Evolutionary conservation across 2,329 filamentous ascomycete species (phyloP).

Genomic region (Diaporthe humulicola): DNA sequence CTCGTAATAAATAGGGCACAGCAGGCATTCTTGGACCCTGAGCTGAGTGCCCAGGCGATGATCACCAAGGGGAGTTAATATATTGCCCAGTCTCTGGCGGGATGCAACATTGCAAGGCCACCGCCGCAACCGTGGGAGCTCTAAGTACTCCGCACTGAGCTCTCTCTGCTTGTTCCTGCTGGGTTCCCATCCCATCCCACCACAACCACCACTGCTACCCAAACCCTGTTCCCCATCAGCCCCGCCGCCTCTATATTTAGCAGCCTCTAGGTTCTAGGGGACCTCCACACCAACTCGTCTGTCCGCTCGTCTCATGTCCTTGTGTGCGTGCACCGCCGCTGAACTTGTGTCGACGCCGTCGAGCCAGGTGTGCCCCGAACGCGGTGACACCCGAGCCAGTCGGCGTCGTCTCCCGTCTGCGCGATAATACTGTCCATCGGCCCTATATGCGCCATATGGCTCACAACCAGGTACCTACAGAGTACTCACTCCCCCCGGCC

Average conservation of each 20-base stretch:
- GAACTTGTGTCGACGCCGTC: not conserved
- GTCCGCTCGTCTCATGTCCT: not conserved
- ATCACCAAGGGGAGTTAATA: not conserved
- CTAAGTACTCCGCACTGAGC: not conserved
- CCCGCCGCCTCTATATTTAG: constrained; percentile 34
- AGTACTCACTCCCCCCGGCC: not conserved
- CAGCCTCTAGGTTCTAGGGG: constrained; percentile 9
- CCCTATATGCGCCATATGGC: not conserved
- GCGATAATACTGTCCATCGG: not conserved
- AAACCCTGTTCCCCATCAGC: constrained; percentile 14
- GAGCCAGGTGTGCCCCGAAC: not conserved
- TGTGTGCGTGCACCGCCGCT: not conserved
- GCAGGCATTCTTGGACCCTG: not conserved
- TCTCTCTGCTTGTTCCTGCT: not conserved
- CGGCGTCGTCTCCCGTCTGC: constrained; percentile 16
- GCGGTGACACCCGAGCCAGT: constrained; percentile 20
- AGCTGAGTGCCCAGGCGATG: not conserved
- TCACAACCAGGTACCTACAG: not conserved
- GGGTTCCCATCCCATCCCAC: not conserved
- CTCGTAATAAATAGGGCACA: not conserved
- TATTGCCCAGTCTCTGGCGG: not conserved
- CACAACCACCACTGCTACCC: not conserved
- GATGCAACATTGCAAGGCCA: constrained; percentile 15
- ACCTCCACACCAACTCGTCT: constrained; percentile 10
- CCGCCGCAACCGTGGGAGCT: not conserved